Percentiles rank a stretch among this genome's conserved stretches.
Evolutionary conservation across 148 eudicot genomes (phyloP).

Genomic region (Fagopyrum esculentum): DNA sequence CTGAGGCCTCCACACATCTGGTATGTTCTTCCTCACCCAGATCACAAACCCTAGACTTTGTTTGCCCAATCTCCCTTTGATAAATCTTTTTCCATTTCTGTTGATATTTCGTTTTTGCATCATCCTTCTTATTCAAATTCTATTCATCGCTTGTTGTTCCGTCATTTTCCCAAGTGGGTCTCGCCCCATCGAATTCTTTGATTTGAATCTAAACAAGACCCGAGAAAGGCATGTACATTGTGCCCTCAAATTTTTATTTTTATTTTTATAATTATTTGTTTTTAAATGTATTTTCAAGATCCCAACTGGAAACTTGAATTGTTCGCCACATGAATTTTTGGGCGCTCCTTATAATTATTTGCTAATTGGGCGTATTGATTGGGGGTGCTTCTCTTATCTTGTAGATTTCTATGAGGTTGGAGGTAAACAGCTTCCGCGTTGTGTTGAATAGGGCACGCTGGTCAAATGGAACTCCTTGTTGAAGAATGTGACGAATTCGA

Average conservation of each 20-base stretch:
- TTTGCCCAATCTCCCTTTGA: neutral
- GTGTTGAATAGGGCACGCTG: constrained; percentile 14
- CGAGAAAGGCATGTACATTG: constrained; percentile 9
- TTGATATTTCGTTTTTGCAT: constrained; percentile 1
- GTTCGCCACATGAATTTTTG: neutral
- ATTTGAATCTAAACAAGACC: constrained; percentile 8
- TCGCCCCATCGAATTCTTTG: neutral
- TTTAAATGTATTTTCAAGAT: constrained; percentile 6
- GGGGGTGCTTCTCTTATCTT: constrained; percentile 2
- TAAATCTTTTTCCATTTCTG: neutral
- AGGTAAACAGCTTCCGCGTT: constrained; percentile 10
- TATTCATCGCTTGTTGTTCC: constrained; percentile 25
- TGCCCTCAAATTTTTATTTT: neutral
- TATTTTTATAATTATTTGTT: neutral
- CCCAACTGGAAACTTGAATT: neutral
- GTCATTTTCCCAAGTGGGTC: constrained; percentile 29
- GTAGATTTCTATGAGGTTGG: constrained; percentile 26
- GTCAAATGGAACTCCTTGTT: constrained; percentile 23
- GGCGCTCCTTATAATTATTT: neutral
- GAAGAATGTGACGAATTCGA: constrained; percentile 30
- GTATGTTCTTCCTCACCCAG: constrained; percentile 6
- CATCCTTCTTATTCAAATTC: neutral
- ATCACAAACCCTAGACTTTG: constrained; percentile 9
- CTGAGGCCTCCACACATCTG: neutral
- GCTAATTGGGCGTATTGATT: neutral